Evolutionary conservation across 441 rosid genomes (phyloP), one percentile per base, ranked within the genome.

Genomic region (Eutrema salsugineum): DNA sequence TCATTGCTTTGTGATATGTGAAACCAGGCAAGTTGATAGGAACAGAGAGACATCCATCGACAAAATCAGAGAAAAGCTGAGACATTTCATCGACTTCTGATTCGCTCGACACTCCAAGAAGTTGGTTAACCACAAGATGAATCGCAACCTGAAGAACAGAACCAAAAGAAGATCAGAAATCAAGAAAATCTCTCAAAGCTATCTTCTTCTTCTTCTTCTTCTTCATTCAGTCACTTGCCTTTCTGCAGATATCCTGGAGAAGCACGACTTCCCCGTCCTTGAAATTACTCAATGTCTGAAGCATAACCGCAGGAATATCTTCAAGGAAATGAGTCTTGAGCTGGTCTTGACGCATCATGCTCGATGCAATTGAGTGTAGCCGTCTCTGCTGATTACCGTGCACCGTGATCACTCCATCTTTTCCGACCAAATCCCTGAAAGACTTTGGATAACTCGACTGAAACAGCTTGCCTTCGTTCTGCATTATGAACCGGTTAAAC

Each of bases 391-490:
- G 93, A 57, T 86, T 88, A 54, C 94, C 98, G 2, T 90, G 96
- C 4, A 84, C 80, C 0, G 91, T 90, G 72, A 92, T 88, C 22
- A 92, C 80, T n/a, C 98, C 98, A 71, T 92, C 86, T 80, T 84
- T 87, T 0, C 96, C 97, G 0, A 92, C 96, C 78, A 92, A 75
- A 66, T 92, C 94, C 24, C 93, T 77, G 70, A 92, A 92, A 11
- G 98, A 87, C 66, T 90, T 92, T 14, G 96, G 96, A 72, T 92
- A 92, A 58, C 89, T 92, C 0, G 96, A 92, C 60, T 85, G 87
- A 68, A 92, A 92, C 62, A 92, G 35, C 75, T 78, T 87, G 3
- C 98, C 96, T 78, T 92, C 98, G 24, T 87, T 87, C 72, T 79
- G 91, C 93, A 92, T 88, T 48, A 92, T 75, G 42, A 81, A 88